These are phyloP conservation scores for Leishmania braziliensis DNA, from an alignment of 208 protist species.

Conservation along the genomic window DNA sequence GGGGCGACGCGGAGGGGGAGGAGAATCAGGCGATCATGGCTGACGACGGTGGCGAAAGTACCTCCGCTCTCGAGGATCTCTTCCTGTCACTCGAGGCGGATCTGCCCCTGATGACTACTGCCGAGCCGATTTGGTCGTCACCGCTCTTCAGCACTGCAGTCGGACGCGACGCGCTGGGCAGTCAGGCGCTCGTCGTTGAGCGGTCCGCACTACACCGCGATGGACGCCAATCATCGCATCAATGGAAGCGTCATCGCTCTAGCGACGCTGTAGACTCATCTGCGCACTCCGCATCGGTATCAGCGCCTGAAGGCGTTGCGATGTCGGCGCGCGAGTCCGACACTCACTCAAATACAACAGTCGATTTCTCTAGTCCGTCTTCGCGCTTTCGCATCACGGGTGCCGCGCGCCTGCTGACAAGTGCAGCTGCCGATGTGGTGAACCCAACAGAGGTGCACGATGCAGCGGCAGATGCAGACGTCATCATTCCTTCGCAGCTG, in stretches of 20 bases:
- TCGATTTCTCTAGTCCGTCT: not conserved
- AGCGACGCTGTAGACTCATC: not conserved
- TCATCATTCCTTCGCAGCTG: not conserved
- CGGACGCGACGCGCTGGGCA: not conserved
- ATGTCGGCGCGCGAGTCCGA: not conserved
- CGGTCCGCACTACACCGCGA: conserved; percentile 16
- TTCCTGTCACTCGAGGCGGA: conserved; percentile 23
- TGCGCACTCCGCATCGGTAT: too few species aligned
- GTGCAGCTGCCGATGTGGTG: not conserved
- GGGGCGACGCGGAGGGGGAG: not conserved
- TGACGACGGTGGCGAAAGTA: not conserved
- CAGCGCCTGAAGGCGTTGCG: not conserved
- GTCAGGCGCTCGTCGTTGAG: conserved; percentile 1
- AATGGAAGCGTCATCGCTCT: conserved; percentile 7
- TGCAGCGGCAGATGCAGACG: not conserved
- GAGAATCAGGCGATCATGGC: conserved; percentile 2
- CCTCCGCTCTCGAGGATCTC: conserved; percentile 15
- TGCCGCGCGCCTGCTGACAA: not conserved
- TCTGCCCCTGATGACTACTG: not conserved
- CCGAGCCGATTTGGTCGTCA: not conserved
- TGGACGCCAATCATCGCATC: not conserved
- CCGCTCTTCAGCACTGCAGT: not conserved
- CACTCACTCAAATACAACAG: not conserved
- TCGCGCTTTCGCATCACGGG: not conserved
- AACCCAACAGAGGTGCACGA: not conserved